Conservation (phyloP, 2,329 filamentous ascomycete species). For the Ophiostoma triangulosporum region DNA sequence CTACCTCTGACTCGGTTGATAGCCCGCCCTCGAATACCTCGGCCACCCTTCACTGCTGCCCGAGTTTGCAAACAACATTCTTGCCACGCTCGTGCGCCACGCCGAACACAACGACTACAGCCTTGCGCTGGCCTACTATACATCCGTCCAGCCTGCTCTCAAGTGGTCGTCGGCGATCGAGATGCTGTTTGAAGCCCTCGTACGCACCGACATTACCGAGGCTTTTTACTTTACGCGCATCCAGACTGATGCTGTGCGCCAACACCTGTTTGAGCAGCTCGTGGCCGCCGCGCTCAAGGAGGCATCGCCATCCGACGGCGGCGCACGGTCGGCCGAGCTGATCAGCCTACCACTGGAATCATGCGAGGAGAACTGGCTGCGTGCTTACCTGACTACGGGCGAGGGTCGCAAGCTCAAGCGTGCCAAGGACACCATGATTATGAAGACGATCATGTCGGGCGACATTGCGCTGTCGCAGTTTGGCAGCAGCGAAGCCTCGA, state of each 20-base stretch:
- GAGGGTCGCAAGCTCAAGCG: slow-evolving; percentile 50
- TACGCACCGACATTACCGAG: slow-evolving; percentile 53
- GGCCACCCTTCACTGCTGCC: slow-evolving; percentile 67
- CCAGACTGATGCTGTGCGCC: slow-evolving; percentile 47
- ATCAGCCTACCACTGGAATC: slow-evolving; percentile 58
- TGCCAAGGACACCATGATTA: slow-evolving; percentile 60
- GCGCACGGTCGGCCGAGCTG: slow-evolving; percentile 41
- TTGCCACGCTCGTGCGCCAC: slow-evolving; percentile 52
- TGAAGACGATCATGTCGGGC: slow-evolving; percentile 58
- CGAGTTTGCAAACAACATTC: slow-evolving; percentile 73
- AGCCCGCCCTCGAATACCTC: slow-evolving; percentile 60
- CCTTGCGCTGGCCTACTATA: slow-evolving; percentile 64
- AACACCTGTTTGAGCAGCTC: slow-evolving; percentile 52
- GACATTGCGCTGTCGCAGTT: slow-evolving; percentile 31
- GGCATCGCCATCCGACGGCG: slow-evolving; percentile 19
- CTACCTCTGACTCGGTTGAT: background rate
- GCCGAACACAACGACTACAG: slow-evolving; percentile 45
- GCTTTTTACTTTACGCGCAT: slow-evolving; percentile 60
- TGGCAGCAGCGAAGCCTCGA: slow-evolving; percentile 14
- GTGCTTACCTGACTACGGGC: slow-evolving; percentile 50
- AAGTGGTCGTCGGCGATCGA: slow-evolving; percentile 46
- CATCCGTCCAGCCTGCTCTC: slow-evolving; percentile 62
- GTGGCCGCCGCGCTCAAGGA: slow-evolving; percentile 42
- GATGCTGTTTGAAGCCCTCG: slow-evolving; percentile 58
- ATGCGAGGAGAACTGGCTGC: slow-evolving; percentile 62